Base-by-base conservation (phyloP, 805 yeast genomes). In the Debaryomyces castellii region DNA sequence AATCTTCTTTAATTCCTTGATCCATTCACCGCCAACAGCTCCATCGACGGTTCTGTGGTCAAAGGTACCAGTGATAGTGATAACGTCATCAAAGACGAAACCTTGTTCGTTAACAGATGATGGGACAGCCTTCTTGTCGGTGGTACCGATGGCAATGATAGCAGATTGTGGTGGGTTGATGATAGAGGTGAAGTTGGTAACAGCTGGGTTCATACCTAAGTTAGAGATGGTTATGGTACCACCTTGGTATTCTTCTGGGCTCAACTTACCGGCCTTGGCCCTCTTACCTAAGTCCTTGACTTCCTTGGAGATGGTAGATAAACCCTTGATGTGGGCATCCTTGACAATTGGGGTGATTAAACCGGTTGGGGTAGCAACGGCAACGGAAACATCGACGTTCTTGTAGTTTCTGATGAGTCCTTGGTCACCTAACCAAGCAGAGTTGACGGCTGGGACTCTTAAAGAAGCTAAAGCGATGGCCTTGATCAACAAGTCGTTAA, bases 41-140 rank as follows among this genome's bases (percentile, higher is more conserved):
- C 99, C 99, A 64, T 94, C 99, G 52, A 92, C 85, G 50, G 87
- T 85, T 78, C 97, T 88, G 79, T 94, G 99, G 76, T 94, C 99
- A 64, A 94, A 94, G 44, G 98, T 88, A 73, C 96, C 98, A 46
- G 98, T 91, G 67, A 92, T 80, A 59, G 85, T 87, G 64, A 94
- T 86, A 63, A 87, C 85, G 62, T 89, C 95, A 60, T 90, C 97
- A 63, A 94, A 92, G 44, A 87, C 80, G 69, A 94, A 87, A 28
- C 99, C 99, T 59, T 84, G 83, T 68, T 90, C 96, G 63, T 89
- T 83, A 54, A 88, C 86, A 55, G 85, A 84, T 62, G 95, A 97
- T 66, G 92, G 96, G 51, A 94, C 86, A 46, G 98, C 96, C 64
- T 82, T 86, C 77, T 89, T 89, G 67, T 87, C 89, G 50, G 85